phyloP scores from a whole-genome alignment of 805 yeast genomes.

The Starmerella vitae region DNA sequence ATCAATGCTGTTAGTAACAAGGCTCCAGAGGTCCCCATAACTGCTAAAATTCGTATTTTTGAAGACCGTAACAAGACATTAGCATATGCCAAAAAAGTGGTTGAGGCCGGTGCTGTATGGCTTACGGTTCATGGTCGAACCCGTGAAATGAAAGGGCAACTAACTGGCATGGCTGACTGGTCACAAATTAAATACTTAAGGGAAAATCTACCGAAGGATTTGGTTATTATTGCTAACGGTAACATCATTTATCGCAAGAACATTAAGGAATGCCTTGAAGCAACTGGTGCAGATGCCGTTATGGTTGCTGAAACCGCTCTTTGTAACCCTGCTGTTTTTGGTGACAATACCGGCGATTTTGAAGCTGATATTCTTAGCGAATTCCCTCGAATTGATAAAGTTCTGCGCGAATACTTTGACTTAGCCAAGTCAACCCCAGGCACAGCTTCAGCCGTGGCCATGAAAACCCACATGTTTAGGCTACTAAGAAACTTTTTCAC shows the following conservation, averaged over 20 bases:
- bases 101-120: slow-evolving; percentile 90
- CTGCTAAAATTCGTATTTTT: slow-evolving; percentile 87
- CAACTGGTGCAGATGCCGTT: slow-evolving; percentile 69
- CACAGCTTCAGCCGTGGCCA: slow-evolving; percentile 63
- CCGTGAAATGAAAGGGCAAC: slow-evolving; percentile 94
- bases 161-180: slow-evolving; percentile 95
- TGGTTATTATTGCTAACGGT: slow-evolving; percentile 89
- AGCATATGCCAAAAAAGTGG: slow-evolving; percentile 75
- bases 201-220: slow-evolving; percentile 65
- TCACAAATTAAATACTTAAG: slow-evolving; percentile 55
- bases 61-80: slow-evolving; percentile 73
- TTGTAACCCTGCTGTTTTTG: slow-evolving; percentile 83
- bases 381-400: slow-evolving; percentile 73
- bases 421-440: slow-evolving; percentile 51
- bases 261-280: slow-evolving; percentile 50
- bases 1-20: slow-evolving; percentile 63
- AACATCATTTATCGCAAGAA: slow-evolving; percentile 86
- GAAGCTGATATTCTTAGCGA: slow-evolving; percentile 42
- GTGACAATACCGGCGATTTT: slow-evolving; percentile 19
- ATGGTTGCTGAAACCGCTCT: slow-evolving; percentile 97
- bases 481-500: slow-evolving; percentile 68
- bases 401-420: slow-evolving; percentile 78
- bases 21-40: slow-evolving; percentile 64
- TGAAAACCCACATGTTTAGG: slow-evolving; percentile 89
- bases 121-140: slow-evolving; percentile 91